Conservation (phyloP, 306 rosid species). For the Comarum palustre region DNA sequence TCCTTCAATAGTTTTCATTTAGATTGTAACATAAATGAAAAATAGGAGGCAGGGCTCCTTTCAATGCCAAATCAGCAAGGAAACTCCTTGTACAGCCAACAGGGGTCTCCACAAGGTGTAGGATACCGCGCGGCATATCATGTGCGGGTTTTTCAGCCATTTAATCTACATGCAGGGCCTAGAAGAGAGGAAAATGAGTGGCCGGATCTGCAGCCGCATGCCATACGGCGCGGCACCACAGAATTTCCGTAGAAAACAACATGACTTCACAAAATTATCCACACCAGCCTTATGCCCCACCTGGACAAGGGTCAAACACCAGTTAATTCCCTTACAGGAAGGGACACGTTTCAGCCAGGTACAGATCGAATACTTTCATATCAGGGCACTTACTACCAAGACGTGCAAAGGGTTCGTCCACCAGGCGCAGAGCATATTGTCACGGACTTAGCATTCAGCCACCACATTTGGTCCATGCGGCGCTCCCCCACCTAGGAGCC, state of each 20-base stretch:
- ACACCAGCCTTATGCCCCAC: slow-evolving; percentile 42
- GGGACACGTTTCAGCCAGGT: slow-evolving; percentile 32
- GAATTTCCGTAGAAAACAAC: slow-evolving; percentile 32
- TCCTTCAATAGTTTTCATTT: no score
- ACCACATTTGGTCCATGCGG: no score
- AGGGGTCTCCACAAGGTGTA: slow-evolving; percentile 45
- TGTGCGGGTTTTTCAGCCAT: no score
- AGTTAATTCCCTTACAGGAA: slow-evolving; percentile 35
- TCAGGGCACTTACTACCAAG: slow-evolving; percentile 47
- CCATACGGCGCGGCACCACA: no score
- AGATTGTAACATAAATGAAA: no score
- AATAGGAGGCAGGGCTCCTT: slow-evolving; percentile 47
- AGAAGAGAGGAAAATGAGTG: no score
- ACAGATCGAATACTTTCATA: slow-evolving; percentile 39
- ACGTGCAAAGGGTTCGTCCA: slow-evolving; percentile 31
- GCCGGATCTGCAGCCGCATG: no score
- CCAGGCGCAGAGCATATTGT: slow-evolving; percentile 53
- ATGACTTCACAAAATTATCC: slow-evolving; percentile 46
- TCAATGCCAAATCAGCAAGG: slow-evolving; percentile 34
- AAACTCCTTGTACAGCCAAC: slow-evolving; percentile 37
- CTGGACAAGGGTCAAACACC: slow-evolving; percentile 45
- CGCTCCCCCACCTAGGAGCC: no score
- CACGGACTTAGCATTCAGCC: no score
- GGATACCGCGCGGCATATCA: no score
- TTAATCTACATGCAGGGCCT: no score